Base-by-base conservation (phyloP, 805 yeast species). In the Torulaspora quercuum region DNA sequence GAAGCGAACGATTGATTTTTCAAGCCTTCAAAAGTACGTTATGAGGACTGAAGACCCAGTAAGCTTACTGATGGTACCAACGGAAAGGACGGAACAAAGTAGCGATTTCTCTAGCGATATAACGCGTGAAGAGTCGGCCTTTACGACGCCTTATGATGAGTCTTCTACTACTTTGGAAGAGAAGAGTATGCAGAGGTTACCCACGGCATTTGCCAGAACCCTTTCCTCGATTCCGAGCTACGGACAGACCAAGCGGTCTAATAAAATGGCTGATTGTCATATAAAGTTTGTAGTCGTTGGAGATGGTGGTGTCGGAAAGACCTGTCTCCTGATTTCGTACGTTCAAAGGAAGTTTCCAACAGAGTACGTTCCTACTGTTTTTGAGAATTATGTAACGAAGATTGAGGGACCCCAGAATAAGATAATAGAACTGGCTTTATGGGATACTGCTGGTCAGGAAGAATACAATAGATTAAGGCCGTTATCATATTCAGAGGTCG, bases 361-460 rank as follows among this genome's bases (percentile, higher is more conserved):
- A 28, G 69, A 71, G 6, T 82, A 87, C 54, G 82, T 83, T 5
- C 95, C 95, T 1, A 84, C 92, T 0, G 80, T 86, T 18, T 84
- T 86, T 63, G 94, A 84, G 47, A 84, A 82, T 59, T 82, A 82
- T 55, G 76, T 78, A 8, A 74, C 82, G 6, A 70, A 70, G 25
- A 75, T 81, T 2, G 59, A 54, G 23, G 66, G 71, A 1, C 65
- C 73, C 0, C 72, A 73, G 5, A 64, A 67, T 17, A 73, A 76
- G 50, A 47, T 60, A n/a, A 69, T 82, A 13, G 88, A 81, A 52
- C 61, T 86, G 47, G 84, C 86, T 0, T 60, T 85, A 19, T 85
- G 94, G 94, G 95, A 86, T 56, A 84, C 95, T 1, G 95, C 95
- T 0, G 92, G 95, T 3, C 92, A 84, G 61, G 94, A 85, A 60